phyloP scores from a whole-genome alignment of 2,329 filamentous ascomycete genomes.

The Chaetomium strumarium region DNA sequence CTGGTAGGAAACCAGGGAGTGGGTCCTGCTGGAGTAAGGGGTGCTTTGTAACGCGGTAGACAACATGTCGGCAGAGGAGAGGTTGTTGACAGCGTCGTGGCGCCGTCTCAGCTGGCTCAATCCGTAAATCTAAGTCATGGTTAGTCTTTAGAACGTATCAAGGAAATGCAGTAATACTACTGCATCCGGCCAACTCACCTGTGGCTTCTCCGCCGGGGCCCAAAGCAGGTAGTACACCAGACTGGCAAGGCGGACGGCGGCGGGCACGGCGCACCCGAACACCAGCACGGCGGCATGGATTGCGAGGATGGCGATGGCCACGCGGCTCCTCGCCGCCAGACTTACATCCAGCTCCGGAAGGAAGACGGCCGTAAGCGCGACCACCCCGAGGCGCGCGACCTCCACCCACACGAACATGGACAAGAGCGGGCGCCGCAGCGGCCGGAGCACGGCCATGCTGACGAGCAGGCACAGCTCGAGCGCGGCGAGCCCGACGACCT shows the following conservation, averaged over 20 bases:
- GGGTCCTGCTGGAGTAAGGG: background rate
- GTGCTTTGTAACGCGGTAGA: background rate
- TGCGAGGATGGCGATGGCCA: background rate
- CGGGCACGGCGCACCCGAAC: background rate
- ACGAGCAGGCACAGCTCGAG: conserved; percentile 1
- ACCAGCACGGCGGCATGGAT: background rate
- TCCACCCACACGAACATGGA: background rate
- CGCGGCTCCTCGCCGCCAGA: background rate
- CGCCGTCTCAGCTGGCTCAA: conserved; percentile 1
- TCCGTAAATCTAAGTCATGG: background rate
- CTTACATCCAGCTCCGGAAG: background rate
- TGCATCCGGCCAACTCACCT: background rate
- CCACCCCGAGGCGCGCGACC: background rate
- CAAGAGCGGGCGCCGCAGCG: background rate
- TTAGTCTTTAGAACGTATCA: no score
- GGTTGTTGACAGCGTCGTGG: background rate
- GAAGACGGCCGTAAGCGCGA: background rate
- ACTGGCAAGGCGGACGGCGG: background rate
- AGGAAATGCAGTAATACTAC: no score
- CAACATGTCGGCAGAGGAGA: background rate
- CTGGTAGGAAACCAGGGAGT: background rate
- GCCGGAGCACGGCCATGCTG: background rate
- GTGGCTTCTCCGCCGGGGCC: background rate
- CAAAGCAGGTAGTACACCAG: background rate
- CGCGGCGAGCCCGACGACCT: background rate